Evolutionary conservation across 805 yeast genomes (phyloP).

Genomic region (Jamesozyma hellenica): DNA sequence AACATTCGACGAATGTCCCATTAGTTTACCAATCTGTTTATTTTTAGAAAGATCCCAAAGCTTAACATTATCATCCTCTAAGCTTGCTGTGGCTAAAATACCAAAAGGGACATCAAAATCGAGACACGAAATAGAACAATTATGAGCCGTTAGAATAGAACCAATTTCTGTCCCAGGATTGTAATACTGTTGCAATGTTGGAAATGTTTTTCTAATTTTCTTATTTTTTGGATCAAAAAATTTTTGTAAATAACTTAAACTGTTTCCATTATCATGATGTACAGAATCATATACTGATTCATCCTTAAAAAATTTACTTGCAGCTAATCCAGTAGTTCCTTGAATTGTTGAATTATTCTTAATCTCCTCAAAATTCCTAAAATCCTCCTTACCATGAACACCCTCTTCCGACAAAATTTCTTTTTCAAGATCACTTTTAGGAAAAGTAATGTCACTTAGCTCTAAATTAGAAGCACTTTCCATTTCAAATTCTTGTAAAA

Average conservation of each 20-base stretch:
- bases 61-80: conserved; percentile 64
- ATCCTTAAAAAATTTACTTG: not conserved
- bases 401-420: no score
- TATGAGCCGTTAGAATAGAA: conserved; percentile 40
- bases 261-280: conserved; percentile 18
- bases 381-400: no score
- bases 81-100: conserved; percentile 58
- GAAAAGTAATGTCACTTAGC: not conserved
- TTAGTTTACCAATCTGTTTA: conserved; percentile 39
- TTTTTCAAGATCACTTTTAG: not conserved
- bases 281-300: conserved; percentile 37
- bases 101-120: conserved; percentile 73
- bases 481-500: conserved; percentile 34
- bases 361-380: not conserved
- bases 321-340: conserved; percentile 1
- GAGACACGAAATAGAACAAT: conserved; percentile 42
- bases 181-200: conserved; percentile 57
- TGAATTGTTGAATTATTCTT: not conserved
- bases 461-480: conserved; percentile 9
- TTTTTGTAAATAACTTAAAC: conserved; percentile 2
- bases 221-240: conserved; percentile 24
- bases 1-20: conserved; percentile 53
- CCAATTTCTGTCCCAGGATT: conserved; percentile 47
- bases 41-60: conserved; percentile 73
- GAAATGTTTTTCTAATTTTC: conserved; percentile 40